A percentile compares a stretch with the other conserved stretches of the same genome.
Evolutionary conservation across 2,329 filamentous ascomycete species (phyloP).

Genomic region (Fusarium sp.): DNA sequence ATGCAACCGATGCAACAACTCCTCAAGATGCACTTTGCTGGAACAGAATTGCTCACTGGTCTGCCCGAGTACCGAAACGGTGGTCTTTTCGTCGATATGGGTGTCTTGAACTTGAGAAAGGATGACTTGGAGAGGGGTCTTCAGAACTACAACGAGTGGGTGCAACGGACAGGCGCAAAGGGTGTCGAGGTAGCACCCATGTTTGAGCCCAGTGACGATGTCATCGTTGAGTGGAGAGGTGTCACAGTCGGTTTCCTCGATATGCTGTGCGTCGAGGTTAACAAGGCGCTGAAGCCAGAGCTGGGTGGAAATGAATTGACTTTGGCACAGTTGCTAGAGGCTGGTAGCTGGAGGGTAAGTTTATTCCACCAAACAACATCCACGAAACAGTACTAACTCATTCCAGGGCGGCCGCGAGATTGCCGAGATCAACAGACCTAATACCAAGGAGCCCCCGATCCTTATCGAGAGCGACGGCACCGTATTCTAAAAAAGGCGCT

Average conservation of each 20-base stretch:
- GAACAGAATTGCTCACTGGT: slow-evolving; percentile 83
- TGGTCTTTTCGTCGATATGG: slow-evolving; percentile 85
- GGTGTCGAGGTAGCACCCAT: slow-evolving; percentile 64
- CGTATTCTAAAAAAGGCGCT: slow-evolving; percentile 73
- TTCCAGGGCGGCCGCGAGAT: slow-evolving; percentile 89
- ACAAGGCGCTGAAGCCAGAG: slow-evolving; percentile 54
- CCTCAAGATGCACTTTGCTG: slow-evolving; percentile 82
- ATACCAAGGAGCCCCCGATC: slow-evolving; percentile 96
- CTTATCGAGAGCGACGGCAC: slow-evolving; percentile 97
- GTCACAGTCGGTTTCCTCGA: slow-evolving; percentile 70
- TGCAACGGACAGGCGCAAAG: slow-evolving; percentile 74
- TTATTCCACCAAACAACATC: not conserved
- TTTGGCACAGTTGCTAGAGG: slow-evolving; percentile 90
- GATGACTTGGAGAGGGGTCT: slow-evolving; percentile 77
- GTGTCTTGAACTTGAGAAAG: slow-evolving; percentile 79
- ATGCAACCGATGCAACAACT: slow-evolving; percentile 90
- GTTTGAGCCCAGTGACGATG: slow-evolving; percentile 68
- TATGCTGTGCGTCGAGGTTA: slow-evolving; percentile 57
- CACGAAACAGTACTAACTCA: slow-evolving; percentile 23
- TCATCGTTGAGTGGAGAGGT: slow-evolving; percentile 73
- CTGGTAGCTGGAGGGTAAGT: slow-evolving; percentile 95
- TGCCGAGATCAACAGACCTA: slow-evolving; percentile 92
- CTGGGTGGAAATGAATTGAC: slow-evolving; percentile 77
- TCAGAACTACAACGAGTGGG: slow-evolving; percentile 70
- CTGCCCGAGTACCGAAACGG: slow-evolving; percentile 94